phyloP scores from a whole-genome alignment of 345 rosid genomes.

The Carallia brachiata region DNA sequence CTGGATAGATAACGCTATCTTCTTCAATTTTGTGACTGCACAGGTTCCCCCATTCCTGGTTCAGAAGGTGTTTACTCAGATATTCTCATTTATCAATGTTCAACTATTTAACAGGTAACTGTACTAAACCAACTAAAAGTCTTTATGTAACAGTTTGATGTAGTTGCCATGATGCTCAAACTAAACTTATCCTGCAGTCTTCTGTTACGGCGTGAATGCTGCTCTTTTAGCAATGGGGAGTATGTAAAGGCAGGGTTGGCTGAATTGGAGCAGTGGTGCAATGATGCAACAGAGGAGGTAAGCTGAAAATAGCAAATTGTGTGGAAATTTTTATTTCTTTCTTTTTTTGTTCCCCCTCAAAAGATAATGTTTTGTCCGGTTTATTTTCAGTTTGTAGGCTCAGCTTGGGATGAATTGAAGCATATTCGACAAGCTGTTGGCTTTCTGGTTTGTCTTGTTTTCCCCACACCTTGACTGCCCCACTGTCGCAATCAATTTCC shows the following conservation, averaged over 20 bases:
- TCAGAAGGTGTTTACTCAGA: conserved; percentile 76
- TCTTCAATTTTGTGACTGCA: conserved; percentile 21
- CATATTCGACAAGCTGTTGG: conserved; percentile 97
- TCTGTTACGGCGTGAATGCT: conserved; percentile 87
- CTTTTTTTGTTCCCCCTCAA: neutral
- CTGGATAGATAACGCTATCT: conserved; percentile 17
- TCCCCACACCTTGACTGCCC: neutral
- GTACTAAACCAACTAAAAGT: neutral
- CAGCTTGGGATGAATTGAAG: conserved; percentile 90
- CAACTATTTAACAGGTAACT: conserved; percentile 88
- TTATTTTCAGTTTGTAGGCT: conserved; percentile 45
- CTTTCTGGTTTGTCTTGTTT: conserved; percentile 53
- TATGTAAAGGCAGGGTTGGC: conserved; percentile 87
- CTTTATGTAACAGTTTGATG: neutral
- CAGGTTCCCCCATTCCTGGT: conserved; percentile 32
- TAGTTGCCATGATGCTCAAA: conserved; percentile 8
- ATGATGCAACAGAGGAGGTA: conserved; percentile 75
- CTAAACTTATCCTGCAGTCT: conserved; percentile 52
- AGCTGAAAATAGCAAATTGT: conserved; percentile 15
- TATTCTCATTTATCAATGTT: conserved; percentile 90
- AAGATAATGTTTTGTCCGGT: conserved; percentile 17
- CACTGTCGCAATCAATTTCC: neutral
- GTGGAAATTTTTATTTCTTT: conserved; percentile 2
- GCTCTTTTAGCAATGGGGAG: conserved; percentile 96
- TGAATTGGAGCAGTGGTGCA: conserved; percentile 86